Evolutionary conservation across 371 early-diverging fungal species (phyloP).

Genomic region (Gilbertella persicaria): DNA sequence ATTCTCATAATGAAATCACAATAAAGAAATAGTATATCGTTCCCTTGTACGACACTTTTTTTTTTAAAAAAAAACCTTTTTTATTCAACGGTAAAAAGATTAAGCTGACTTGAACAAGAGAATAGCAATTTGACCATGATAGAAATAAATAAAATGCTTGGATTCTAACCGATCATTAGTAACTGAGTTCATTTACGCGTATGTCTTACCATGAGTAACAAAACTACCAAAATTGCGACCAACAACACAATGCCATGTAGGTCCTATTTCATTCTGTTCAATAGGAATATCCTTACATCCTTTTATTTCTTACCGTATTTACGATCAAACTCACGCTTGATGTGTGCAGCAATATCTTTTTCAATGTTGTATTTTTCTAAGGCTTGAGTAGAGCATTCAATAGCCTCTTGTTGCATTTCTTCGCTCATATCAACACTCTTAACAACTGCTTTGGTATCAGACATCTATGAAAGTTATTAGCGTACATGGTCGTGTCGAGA

Average conservation of each 20-base stretch:
- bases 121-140: conserved; percentile 93
- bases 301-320: conserved; percentile 71
- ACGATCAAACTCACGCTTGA: conserved; percentile 98
- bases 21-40: too few species aligned
- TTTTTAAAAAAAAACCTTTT: too few species aligned
- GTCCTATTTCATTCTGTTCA: conserved; percentile 44
- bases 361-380: conserved; percentile 94
- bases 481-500: not conserved
- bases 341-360: conserved; percentile 96
- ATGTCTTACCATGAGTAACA: conserved; percentile 89
- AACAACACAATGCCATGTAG: conserved; percentile 98
- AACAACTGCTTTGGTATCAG: conserved; percentile 85
- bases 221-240: conserved; percentile 98
- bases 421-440: conserved; percentile 98
- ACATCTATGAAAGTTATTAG: conserved; percentile 30
- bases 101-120: conserved; percentile 93
- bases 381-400: conserved; percentile 90
- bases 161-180: conserved; percentile 53
- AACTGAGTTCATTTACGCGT: not conserved
- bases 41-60: not conserved
- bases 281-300: not conserved
- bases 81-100: conserved; percentile 17
- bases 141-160: conserved; percentile 98
- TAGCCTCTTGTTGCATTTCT: conserved; percentile 94
- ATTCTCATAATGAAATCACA: too few species aligned